Evolutionary conservation across 2,329 filamentous ascomycete genomes (phyloP), one percentile per base, ranked within the genome.

Genomic region (Colletotrichum camelliae): DNA sequence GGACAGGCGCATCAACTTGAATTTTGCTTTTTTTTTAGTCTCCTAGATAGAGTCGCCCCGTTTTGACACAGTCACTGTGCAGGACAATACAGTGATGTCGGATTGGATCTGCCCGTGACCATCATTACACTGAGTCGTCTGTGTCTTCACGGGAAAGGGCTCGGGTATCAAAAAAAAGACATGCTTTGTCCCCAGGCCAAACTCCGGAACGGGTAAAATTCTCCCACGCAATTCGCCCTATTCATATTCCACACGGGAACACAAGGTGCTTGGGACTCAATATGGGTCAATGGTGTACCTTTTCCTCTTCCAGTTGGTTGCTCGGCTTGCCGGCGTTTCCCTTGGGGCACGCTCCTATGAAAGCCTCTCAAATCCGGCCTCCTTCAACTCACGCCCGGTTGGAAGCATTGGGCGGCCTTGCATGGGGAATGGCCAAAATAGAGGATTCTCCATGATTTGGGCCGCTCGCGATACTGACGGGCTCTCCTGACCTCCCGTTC

Each of bases 401-500:
- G 89, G 87, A 33, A 92, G 77, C 73, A 91, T 89, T 4, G 90
- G 90, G 27, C 89, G 85, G 0, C 90, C 90, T 78, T 91, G 90
- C 88, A 91, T 89, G 0, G 90, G 90, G 75, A 91, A 92, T 1
- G 90, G 89, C 90, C 90, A 92, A 78, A 91, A 91, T 3, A 91
- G 82, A 21, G 90, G 90, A 70, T 91, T 91, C 74, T 90, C 87
- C 76, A 87, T 81, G 24, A 79, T 82, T 27, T 86, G 85, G 0
- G 84, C 84, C 48, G 80, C 80, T 65, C 81, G 79, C 15, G 70
- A 65, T 7, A 81, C 75, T 2, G 70, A 55, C 18, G 60, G n/a
- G 24, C 31, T 48, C 58, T 16, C 78, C 69, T 57, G 76, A 15
- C 52, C 7, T 13, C 76, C 66, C 33, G 68, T 57, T 33, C 39